Conservation (phyloP, 345 rosid genomes). For the Eucalyptus cloeziana region DNA sequence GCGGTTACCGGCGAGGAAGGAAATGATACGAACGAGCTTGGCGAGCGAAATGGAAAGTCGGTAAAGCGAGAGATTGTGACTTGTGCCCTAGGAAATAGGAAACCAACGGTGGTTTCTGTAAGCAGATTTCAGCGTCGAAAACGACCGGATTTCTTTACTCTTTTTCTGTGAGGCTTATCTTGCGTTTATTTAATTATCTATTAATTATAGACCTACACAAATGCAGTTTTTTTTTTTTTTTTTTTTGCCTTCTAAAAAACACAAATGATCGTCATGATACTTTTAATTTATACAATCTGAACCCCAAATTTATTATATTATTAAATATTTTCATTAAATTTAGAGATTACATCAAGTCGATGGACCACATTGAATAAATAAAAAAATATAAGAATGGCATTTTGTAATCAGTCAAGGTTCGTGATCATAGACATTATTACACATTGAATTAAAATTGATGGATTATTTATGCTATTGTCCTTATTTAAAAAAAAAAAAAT, state of each 20-base stretch:
- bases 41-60: background rate
- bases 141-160: background rate
- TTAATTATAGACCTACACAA: background rate
- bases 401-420: rapidly evolving
- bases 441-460: too few species aligned
- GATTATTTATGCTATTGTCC: too few species aligned
- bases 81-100: background rate
- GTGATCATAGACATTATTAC: rapidly evolving
- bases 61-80: background rate
- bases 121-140: background rate
- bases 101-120: background rate
- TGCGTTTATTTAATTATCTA: background rate
- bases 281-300: too few species aligned
- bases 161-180: background rate
- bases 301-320: too few species aligned
- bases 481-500: background rate
- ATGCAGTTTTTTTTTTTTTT: background rate
- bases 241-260: background rate
- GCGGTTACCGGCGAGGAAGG: background rate
- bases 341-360: too few species aligned
- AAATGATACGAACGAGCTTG: background rate
- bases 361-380: rapidly evolving
- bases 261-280: too few species aligned
- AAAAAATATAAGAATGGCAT: too few species aligned
- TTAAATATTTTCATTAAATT: rapidly evolving